These are phyloP conservation scores for Cotoneaster glaucophyllus DNA, from an alignment of 306 rosid genomes.

Conservation along the genomic window DNA sequence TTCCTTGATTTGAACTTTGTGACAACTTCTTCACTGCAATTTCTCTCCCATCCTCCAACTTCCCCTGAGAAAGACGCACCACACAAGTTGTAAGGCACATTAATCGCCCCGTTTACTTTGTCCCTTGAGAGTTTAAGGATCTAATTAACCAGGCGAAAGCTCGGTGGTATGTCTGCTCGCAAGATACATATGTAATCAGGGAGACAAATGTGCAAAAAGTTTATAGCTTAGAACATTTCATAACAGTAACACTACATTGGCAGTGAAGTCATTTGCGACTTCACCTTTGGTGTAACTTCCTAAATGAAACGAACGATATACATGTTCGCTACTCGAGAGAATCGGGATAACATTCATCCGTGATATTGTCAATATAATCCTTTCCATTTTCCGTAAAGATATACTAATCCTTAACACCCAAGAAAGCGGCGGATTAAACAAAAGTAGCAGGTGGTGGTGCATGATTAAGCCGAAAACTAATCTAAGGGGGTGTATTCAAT, in stretches of 20 bases:
- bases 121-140: background rate
- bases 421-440: background rate
- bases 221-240: background rate
- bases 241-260: background rate
- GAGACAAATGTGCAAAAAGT: background rate
- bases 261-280: background rate
- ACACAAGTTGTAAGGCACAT: constrained; percentile 3
- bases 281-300: background rate
- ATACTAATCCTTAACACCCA: background rate
- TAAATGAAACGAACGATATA: background rate
- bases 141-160: background rate
- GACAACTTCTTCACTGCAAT: constrained; percentile 88
- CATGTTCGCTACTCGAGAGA: background rate
- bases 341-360: background rate
- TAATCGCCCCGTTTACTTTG: background rate
- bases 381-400: background rate
- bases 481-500: too few species aligned
- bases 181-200: background rate
- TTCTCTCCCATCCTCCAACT: constrained; percentile 74
- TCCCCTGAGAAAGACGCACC: constrained; percentile 45
- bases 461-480: background rate
- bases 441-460: background rate
- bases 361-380: background rate
- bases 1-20: constrained; percentile 77
- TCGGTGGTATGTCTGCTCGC: background rate